phyloP scores from a whole-genome alignment of 1,284 basidiomycete genomes.

The Malassezia furfur region DNA sequence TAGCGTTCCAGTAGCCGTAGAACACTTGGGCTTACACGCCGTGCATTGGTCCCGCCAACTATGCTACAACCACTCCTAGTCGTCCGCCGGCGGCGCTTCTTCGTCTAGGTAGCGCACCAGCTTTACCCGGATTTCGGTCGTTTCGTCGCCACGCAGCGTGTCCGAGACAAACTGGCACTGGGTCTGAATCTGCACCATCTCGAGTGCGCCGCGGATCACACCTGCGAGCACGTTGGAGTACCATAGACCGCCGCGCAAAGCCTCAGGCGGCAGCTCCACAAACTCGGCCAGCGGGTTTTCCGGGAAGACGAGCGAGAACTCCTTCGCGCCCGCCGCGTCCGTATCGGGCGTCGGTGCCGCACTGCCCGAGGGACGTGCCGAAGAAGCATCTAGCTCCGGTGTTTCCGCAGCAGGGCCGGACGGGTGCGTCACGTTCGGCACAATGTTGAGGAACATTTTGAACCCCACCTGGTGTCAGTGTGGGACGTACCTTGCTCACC shows the following conservation, averaged over 20 bases:
- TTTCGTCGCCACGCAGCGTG: conserved; percentile 80
- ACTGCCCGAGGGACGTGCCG: not conserved
- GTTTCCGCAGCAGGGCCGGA: conserved; percentile 21
- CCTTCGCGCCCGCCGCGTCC: conserved; percentile 22
- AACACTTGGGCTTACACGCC: no score
- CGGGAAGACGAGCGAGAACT: conserved; percentile 76
- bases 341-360: not conserved
- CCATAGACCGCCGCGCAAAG: conserved; percentile 63
- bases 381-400: conserved; percentile 38
- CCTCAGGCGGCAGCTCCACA: conserved; percentile 90
- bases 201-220: conserved; percentile 79
- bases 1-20: not conserved
- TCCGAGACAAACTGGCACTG: conserved; percentile 83
- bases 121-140: conserved; percentile 82
- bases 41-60: not conserved
- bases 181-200: conserved; percentile 99
- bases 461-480: conserved; percentile 57
- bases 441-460: conserved; percentile 91
- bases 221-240: conserved; percentile 93
- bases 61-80: conserved; percentile 21
- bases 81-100: conserved; percentile 55
- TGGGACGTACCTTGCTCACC: conserved; percentile 50
- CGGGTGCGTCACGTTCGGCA: conserved; percentile 67
- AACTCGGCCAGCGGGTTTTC: conserved; percentile 97
- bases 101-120: conserved; percentile 88